Conservation (phyloP, 345 rosid species). For the Gossypium rotundifolium region DNA sequence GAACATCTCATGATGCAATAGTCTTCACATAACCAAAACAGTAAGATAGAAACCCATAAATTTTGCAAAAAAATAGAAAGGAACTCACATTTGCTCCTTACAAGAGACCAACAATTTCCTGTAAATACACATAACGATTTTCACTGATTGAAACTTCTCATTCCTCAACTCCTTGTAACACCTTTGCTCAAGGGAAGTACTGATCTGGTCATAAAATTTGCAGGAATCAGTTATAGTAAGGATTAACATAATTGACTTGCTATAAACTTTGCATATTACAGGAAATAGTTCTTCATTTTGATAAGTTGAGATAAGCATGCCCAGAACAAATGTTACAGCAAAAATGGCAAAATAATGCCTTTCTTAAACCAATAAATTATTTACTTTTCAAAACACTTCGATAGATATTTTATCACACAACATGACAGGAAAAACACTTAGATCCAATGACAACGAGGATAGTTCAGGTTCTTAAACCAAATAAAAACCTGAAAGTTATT, state of each 20-base stretch:
- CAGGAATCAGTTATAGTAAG: slow-evolving; percentile 3
- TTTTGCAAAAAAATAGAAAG: background rate
- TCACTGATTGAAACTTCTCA: slow-evolving; percentile 72
- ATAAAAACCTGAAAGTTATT: background rate
- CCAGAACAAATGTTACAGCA: background rate
- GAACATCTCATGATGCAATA: background rate
- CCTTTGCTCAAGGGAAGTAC: slow-evolving; percentile 80
- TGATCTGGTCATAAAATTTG: slow-evolving; percentile 54
- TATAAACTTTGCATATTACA: background rate
- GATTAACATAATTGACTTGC: background rate
- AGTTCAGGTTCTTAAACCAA: background rate
- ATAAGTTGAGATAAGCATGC: background rate
- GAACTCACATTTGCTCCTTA: slow-evolving; percentile 91
- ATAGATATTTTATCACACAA: background rate
- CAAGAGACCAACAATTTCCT: slow-evolving; percentile 73
- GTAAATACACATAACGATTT: slow-evolving; percentile 83
- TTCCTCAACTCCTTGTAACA: slow-evolving; percentile 96
- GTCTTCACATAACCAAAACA: background rate
- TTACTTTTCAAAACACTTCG: background rate
- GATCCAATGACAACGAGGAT: background rate
- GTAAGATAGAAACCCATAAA: background rate
- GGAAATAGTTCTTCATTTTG: background rate
- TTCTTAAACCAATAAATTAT: background rate
- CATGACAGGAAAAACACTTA: background rate
- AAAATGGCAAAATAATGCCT: background rate